Conservation (phyloP, 208 protist genomes). For the Acanthamoeba triangularis region DNA sequence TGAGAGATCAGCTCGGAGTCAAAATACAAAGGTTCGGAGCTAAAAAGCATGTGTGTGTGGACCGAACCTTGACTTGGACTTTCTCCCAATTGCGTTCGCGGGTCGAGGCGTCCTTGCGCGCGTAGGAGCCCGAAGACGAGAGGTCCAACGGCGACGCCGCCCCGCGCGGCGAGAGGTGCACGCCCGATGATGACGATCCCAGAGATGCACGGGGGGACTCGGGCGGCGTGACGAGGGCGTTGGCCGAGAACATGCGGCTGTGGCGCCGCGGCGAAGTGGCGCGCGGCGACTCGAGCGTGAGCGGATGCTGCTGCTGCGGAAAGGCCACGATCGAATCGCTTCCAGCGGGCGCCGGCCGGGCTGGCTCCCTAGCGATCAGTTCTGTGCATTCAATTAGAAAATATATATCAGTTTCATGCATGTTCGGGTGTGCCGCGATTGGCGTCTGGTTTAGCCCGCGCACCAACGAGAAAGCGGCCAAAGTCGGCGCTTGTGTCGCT, state of each 20-base stretch:
- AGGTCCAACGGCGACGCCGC: neutral
- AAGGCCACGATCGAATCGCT: neutral
- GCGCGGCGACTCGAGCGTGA: too few species aligned
- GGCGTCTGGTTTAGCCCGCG: neutral
- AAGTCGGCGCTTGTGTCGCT: neutral
- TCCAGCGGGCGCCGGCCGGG: neutral
- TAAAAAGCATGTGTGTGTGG: too few species aligned
- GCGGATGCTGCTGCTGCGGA: too few species aligned
- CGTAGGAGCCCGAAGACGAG: slow-evolving; percentile 7
- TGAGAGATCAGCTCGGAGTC: too few species aligned
- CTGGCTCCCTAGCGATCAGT: neutral
- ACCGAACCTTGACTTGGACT: neutral
- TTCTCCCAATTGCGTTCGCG: neutral
- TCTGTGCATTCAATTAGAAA: neutral
- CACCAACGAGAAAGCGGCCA: neutral
- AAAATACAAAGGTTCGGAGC: too few species aligned
- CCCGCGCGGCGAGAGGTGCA: neutral
- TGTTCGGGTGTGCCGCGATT: neutral
- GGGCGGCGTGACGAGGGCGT: too few species aligned
- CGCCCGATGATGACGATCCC: neutral
- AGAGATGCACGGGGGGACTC: too few species aligned
- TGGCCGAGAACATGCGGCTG: too few species aligned
- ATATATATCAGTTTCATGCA: neutral
- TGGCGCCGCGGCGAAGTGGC: too few species aligned
- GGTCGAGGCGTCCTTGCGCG: neutral